Evolutionary conservation across 495 filamentous ascomycete genomes (phyloP).

Genomic region (Lindgomyces ingoldianus): DNA sequence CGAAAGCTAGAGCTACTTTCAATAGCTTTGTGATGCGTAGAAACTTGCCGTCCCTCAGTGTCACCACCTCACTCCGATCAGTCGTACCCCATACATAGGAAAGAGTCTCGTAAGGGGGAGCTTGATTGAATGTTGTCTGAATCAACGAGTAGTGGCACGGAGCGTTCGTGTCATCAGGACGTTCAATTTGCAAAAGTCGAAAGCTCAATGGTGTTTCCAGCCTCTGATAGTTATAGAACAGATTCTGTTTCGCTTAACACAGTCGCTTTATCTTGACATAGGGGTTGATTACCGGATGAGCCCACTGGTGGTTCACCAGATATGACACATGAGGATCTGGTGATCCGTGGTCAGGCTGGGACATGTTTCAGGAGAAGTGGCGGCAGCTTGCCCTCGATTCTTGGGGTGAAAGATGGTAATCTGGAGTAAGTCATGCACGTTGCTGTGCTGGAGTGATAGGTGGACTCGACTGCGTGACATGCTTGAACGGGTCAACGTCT

Average conservation of each 20-base stretch:
- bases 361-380: not conserved
- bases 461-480: not conserved
- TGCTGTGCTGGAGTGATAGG: constrained; percentile 2
- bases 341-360: not conserved
- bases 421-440: not conserved
- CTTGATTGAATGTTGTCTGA: constrained; percentile 6
- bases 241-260: not conserved
- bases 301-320: too few relatives aligned
- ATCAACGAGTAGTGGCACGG: constrained; percentile 7
- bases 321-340: too few relatives aligned
- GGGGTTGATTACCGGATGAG: not conserved
- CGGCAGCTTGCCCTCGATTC: not conserved
- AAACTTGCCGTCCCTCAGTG: not conserved
- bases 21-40: not conserved
- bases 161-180: constrained; percentile 2
- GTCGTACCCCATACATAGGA: constrained; percentile 22
- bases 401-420: not conserved
- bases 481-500: too few relatives aligned
- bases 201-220: constrained; percentile 3
- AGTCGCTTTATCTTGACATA: not conserved
- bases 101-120: constrained; percentile 11
- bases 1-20: not conserved
- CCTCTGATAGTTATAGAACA: not conserved
- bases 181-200: constrained; percentile 3
- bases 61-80: not conserved